Base-by-base conservation (phyloP, 495 filamentous ascomycete genomes). In the Tuber microsphaerosporum region DNA sequence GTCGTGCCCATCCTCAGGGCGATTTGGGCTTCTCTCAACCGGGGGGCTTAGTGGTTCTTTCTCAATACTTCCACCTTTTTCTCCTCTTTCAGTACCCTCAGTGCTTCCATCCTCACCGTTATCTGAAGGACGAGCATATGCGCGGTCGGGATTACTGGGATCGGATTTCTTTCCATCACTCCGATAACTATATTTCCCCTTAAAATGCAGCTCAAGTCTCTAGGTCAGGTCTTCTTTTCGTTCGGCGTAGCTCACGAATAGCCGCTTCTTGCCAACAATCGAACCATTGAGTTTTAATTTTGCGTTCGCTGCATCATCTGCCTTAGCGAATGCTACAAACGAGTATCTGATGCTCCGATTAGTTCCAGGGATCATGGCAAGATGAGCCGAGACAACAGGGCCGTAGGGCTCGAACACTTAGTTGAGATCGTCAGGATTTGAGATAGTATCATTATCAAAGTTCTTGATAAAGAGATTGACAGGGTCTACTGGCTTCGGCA, bases 401-500 rank as follows among this genome's bases (percentile, higher is more conserved):
- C 95, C 95, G 81, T 88, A 97, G 84, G 89, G 89, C 88, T 93
- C 91, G 83, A 99, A 98, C 69, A 97, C 86, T 43, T 84, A 85
- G 72, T 86, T 86, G 37, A 90, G 81, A 34, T 89, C 88, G 31
- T 86, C 85, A 31, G 82, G 78, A 42, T 72, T 73, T 42, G 82
- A 74, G 51, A 83, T 81, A 51, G 75, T 31, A 26, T 71, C 22
- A 69, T 82, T 76, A 69, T 82, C 81, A 78, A 99, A 89, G 86
- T 98, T 99, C 90, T 99, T 99, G 86, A 99, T 92, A 85, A 97
- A 98, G 83, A 98, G 90, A 86, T 99, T 98, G 86, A 94, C 80
- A n/a, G 81, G 81, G 70, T 83, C 81, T 4, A 56, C 73, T 10
- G 81, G 81, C 43, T 77, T 78, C 19, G 73, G 73, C 37, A 79